Evolutionary conservation across 148 eudicot species (phyloP).

Genomic region (Rhododendron williamsianum): DNA sequence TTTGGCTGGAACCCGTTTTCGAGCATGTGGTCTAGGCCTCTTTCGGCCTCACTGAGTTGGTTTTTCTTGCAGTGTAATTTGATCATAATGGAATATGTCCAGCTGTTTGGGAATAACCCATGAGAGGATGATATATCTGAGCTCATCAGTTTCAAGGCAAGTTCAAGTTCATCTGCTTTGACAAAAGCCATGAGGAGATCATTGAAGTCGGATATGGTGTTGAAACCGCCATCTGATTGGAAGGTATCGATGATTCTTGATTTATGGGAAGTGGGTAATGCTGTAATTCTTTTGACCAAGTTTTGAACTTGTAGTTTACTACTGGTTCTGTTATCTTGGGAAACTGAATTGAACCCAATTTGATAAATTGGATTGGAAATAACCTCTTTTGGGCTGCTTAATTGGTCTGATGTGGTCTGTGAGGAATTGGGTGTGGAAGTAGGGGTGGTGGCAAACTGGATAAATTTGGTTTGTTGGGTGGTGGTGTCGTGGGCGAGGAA

Average conservation of each 20-base stretch:
- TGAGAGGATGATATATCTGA: slow-evolving; percentile 30
- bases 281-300: background rate
- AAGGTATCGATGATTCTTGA: slow-evolving; percentile 20
- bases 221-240: slow-evolving; percentile 18
- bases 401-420: background rate
- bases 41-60: slow-evolving; percentile 49
- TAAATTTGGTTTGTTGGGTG: background rate
- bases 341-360: background rate
- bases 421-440: background rate
- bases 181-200: slow-evolving; percentile 42
- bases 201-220: slow-evolving; percentile 38
- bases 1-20: slow-evolving; percentile 49
- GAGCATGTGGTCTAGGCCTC: slow-evolving; percentile 39
- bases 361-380: background rate
- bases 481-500: background rate
- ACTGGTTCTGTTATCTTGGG: background rate
- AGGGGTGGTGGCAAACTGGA: background rate
- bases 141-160: slow-evolving; percentile 55
- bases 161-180: slow-evolving; percentile 38
- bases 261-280: slow-evolving; percentile 26
- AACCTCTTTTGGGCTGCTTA: background rate
- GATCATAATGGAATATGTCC: slow-evolving; percentile 56
- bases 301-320: background rate
- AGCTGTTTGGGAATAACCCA: slow-evolving; percentile 38
- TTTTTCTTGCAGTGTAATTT: slow-evolving; percentile 51